Evolutionary conservation across 2,329 filamentous ascomycete genomes (phyloP), one percentile per base, ranked within the genome.

Genomic region (Plectosphaerella cucumerina): DNA sequence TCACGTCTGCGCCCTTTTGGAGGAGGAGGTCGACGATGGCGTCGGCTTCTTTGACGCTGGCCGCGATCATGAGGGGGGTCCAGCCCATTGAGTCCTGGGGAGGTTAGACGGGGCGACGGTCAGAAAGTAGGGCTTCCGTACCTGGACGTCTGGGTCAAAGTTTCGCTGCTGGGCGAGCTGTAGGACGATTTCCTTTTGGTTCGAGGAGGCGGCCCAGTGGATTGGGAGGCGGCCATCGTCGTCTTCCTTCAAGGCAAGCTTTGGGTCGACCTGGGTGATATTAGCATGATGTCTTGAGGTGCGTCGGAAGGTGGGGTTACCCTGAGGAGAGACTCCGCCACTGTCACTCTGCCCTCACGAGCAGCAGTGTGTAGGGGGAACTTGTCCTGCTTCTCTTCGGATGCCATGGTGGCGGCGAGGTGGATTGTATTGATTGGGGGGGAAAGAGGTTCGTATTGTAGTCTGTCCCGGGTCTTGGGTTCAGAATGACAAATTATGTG

Each of bases 141-240:
- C 87, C 71, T 90, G 82, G 17, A 86, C 85, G 68, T 97, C 92
- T 0, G 89, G 81, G 64, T 97, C 90, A 63, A 97, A 96, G 53
- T 77, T 77, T 60, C 85, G 85, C 54, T 77, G 75, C 50, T 88
- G 78, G 2, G 87, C 78, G 4, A 97, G 76, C 18, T 93, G 66
- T 47, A 87, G 76, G 17, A 89, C 84, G 53, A 97, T 90, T 21
- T 85, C 80, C 6, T 86, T 70, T 58, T 84, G 86, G 65, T 94
- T 95, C 68, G 89, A 87, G 20, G 92, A 94, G 2, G 85, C 83
- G 0, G 94, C 93, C 94, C 94, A 99, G 75, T 99, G 94, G 51
- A 97, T 84, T 3, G 94, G 86, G 35, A 96, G 81, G 43, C 94
- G 89, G 15, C 90, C 90, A 67, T 99, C 94, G 46, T 89, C 86